Evolutionary conservation across 139 green algal genomes (phyloP).

Genomic region (Ostreobium quekettii): DNA sequence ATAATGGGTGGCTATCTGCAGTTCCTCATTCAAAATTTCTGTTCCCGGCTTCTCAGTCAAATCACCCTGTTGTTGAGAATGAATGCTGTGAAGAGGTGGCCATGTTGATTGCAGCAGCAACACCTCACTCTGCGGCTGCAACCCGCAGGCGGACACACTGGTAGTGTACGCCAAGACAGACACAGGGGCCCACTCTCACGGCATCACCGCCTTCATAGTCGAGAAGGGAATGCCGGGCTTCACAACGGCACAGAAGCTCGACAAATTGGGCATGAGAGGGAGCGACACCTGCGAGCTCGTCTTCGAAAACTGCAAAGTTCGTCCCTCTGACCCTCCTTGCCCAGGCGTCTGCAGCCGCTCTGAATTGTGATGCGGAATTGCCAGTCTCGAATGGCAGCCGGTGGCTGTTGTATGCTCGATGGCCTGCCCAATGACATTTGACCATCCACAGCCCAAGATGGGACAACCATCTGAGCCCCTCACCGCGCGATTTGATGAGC

Average conservation of each 20-base stretch:
- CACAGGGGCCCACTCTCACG: conserved; percentile 46
- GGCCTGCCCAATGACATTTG: neutral
- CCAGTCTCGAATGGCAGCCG: neutral
- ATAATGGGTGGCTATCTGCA: too few species aligned
- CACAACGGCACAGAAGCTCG: conserved; percentile 86
- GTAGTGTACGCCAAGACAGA: conserved; percentile 91
- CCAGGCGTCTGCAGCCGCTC: too few species aligned
- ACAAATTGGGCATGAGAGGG: conserved; percentile 92
- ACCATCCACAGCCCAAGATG: too few species aligned
- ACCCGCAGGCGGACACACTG: conserved; percentile 54
- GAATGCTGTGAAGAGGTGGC: conserved; percentile 10
- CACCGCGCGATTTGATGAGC: too few species aligned
- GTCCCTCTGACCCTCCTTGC: too few species aligned
- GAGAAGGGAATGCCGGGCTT: conserved; percentile 86
- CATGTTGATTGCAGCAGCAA: too few species aligned
- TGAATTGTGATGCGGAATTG: neutral
- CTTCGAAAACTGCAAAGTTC: conserved; percentile 79
- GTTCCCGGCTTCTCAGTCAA: too few species aligned
- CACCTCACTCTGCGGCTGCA: neutral
- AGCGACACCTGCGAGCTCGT: conserved; percentile 92
- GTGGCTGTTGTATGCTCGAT: neutral
- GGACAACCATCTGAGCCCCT: too few species aligned
- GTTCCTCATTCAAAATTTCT: too few species aligned
- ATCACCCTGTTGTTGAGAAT: too few species aligned
- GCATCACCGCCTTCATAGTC: conserved; percentile 92